Conservation (phyloP, 2,329 filamentous ascomycete genomes). For the Penicillium thymicola region DNA sequence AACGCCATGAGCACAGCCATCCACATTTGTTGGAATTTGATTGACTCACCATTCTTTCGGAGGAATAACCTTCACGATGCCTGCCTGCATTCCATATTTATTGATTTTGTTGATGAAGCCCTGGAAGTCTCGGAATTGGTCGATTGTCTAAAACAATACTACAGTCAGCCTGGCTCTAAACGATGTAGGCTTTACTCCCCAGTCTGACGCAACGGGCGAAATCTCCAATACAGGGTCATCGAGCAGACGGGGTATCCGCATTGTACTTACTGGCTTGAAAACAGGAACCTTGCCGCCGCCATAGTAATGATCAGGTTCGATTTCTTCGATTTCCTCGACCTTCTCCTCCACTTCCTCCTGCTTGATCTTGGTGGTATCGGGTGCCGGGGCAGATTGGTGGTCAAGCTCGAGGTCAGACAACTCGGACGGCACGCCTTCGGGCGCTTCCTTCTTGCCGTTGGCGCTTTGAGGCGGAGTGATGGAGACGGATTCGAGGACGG, state of each 20-base stretch:
- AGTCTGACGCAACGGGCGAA: neutral
- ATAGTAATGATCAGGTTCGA: slow-evolving; percentile 84
- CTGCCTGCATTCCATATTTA: slow-evolving; percentile 93
- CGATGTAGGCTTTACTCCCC: neutral
- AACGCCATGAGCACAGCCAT: slow-evolving; percentile 10
- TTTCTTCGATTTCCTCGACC: slow-evolving; percentile 69
- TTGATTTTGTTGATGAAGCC: slow-evolving; percentile 88
- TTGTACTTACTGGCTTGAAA: slow-evolving; percentile 71
- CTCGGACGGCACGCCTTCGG: slow-evolving; percentile 41
- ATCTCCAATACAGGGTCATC: too few relatives aligned
- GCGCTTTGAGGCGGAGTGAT: slow-evolving; percentile 45
- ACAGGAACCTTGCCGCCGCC: slow-evolving; percentile 79
- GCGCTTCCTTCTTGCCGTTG: slow-evolving; percentile 44
- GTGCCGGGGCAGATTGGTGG: slow-evolving; percentile 24
- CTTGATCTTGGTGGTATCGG: slow-evolving; percentile 34
- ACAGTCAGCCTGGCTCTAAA: slow-evolving; percentile 18
- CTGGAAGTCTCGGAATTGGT: slow-evolving; percentile 91
- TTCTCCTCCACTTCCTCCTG: slow-evolving; percentile 56
- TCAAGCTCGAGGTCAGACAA: slow-evolving; percentile 44
- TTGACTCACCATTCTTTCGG: slow-evolving; percentile 83
- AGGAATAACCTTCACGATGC: slow-evolving; percentile 93
- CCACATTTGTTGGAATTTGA: neutral
- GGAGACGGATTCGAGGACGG: slow-evolving; percentile 32
- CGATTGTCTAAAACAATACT: slow-evolving; percentile 62
- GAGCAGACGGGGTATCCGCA: neutral